phyloP scores from a whole-genome alignment of 129 eudicot species.

The Solidago caesia region DNA sequence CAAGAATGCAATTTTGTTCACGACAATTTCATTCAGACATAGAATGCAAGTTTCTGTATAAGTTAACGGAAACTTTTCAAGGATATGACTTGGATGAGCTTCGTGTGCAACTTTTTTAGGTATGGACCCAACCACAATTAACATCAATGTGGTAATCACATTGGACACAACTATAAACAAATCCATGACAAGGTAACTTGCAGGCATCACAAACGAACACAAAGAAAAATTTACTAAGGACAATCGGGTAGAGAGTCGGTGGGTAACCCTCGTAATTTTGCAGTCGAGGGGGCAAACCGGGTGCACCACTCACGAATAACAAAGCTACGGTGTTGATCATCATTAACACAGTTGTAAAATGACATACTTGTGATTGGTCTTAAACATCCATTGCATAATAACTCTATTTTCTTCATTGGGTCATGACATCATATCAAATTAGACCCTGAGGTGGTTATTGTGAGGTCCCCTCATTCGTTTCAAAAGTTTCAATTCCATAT shows the following conservation, averaged over 20 bases:
- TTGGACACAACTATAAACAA: slow-evolving; percentile 2
- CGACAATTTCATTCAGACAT: not conserved
- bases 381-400: slow-evolving; percentile 2
- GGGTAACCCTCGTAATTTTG: not conserved
- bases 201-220: not conserved
- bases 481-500: not conserved
- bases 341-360: not conserved
- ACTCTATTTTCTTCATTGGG: not conserved
- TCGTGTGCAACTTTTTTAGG: slow-evolving; percentile 2
- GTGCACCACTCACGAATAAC: not conserved
- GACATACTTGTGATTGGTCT: not conserved
- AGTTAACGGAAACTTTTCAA: not conserved
- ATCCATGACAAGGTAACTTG: not conserved
- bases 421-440: not conserved
- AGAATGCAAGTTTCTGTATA: not conserved
- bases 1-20: not conserved
- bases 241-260: not conserved
- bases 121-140: not conserved
- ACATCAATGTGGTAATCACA: not conserved
- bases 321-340: not conserved
- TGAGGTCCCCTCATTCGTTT: not conserved
- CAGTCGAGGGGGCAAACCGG: not conserved
- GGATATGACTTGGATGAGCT: not conserved
- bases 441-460: not conserved
- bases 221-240: not conserved